These are phyloP conservation scores for Nymphaea thermarum DNA, from an alignment of 164 flowering plant species.

Conservation along the genomic window DNA sequence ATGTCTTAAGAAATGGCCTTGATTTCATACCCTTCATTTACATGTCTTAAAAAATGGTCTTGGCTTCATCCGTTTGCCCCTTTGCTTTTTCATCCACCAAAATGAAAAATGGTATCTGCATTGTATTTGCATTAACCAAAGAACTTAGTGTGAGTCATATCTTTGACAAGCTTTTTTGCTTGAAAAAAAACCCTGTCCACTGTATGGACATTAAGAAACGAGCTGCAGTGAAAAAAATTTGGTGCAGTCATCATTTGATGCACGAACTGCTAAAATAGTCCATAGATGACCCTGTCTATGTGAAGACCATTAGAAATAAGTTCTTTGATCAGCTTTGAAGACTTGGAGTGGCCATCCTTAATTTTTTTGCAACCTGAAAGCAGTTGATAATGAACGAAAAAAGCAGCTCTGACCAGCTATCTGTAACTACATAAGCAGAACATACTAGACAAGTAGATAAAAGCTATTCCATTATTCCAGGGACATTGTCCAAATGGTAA, in stretches of 20 bases:
- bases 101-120: slow-evolving; percentile 86
- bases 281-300: slow-evolving; percentile 74
- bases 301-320: slow-evolving; percentile 32
- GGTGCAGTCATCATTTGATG: slow-evolving; percentile 82
- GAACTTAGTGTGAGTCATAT: slow-evolving; percentile 34
- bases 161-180: slow-evolving; percentile 62
- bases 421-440: too few species aligned
- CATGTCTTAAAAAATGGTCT: slow-evolving; percentile 53
- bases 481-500: not conserved
- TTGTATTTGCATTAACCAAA: slow-evolving; percentile 7
- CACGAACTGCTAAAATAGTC: slow-evolving; percentile 69
- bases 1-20: slow-evolving; percentile 58
- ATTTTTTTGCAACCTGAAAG: slow-evolving; percentile 75
- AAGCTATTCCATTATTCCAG: not conserved
- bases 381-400: slow-evolving; percentile 34
- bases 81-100: slow-evolving; percentile 88
- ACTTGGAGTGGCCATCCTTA: slow-evolving; percentile 58
- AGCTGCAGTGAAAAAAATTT: slow-evolving; percentile 72
- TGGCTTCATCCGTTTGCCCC: slow-evolving; percentile 65
- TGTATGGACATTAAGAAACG: slow-evolving; percentile 84
- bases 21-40: slow-evolving; percentile 44
- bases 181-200: slow-evolving; percentile 43
- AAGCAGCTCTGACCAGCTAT: not conserved
- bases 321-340: slow-evolving; percentile 61
- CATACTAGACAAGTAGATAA: too few species aligned